Percentiles rank a stretch among this genome's conserved stretches.
Conservation (phyloP, 2,329 filamentous ascomycete genomes). For the Hymenoscyphus fructigenus region DNA sequence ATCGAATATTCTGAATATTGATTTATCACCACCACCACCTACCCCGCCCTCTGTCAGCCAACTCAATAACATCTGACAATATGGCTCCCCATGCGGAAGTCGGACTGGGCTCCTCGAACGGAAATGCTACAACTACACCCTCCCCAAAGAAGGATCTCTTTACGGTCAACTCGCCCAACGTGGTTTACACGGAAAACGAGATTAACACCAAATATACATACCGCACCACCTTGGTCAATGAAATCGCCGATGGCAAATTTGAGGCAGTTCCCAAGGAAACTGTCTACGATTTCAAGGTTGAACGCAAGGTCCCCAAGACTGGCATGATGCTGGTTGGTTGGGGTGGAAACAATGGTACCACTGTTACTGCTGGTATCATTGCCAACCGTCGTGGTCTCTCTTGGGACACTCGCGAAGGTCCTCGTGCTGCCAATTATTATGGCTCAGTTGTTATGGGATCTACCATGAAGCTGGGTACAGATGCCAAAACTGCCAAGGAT, state of each 20-base stretch:
- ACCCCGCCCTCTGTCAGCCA: constrained; percentile 11
- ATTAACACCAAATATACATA: constrained; percentile 97
- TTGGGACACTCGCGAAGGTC: constrained; percentile 93
- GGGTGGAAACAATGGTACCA: constrained; percentile 98
- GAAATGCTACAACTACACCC: constrained; percentile 58
- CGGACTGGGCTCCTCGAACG: constrained; percentile 56
- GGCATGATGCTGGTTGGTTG: constrained; percentile 97
- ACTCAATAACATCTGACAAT: constrained; percentile 33
- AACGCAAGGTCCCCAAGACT: constrained; percentile 87
- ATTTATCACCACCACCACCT: constrained; percentile 29
- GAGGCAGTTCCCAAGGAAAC: constrained; percentile 85
- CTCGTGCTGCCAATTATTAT: constrained; percentile 90
- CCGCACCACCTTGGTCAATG: constrained; percentile 82
- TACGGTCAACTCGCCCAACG: constrained; percentile 87
- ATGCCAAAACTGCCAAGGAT: constrained; percentile 79
- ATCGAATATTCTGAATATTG: constrained; percentile 39
- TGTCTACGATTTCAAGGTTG: constrained; percentile 95
- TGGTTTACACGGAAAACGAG: constrained; percentile 81
- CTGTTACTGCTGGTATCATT: constrained; percentile 94
- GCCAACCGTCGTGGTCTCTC: constrained; percentile 83
- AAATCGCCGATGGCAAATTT: constrained; percentile 68
- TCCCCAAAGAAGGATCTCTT: constrained; percentile 64
- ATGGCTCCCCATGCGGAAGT: constrained; percentile 93
- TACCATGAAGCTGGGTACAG: constrained; percentile 92
- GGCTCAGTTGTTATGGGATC: constrained; percentile 97